A percentile compares a stretch with the other conserved stretches of the same genome.
phyloP scores from a whole-genome alignment of 2,329 filamentous ascomycete genomes.

The Penicillium capsulatum region DNA sequence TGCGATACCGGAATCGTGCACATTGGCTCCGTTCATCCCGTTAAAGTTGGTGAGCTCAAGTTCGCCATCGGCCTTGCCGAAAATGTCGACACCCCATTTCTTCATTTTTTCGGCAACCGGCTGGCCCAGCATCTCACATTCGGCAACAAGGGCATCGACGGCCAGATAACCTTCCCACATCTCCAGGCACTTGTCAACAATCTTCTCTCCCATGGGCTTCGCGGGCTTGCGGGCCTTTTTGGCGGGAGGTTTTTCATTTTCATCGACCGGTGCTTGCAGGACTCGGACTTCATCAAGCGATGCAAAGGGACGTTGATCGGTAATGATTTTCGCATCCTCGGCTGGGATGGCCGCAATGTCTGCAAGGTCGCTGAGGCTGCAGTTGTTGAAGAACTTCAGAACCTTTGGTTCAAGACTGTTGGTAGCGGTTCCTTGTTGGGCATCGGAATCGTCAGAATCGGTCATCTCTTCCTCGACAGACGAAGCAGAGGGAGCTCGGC shows the following conservation, averaged over 20 bases:
- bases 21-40: conserved; percentile 45
- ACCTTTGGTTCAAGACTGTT: conserved; percentile 54
- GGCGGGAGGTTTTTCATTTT: conserved; percentile 43
- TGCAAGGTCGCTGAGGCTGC: conserved; percentile 67
- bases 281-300: conserved; percentile 61
- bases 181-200: conserved; percentile 63
- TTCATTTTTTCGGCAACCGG: conserved; percentile 62
- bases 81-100: conserved; percentile 64
- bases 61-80: conserved; percentile 58
- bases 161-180: conserved; percentile 78
- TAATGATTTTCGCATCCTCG: conserved; percentile 63
- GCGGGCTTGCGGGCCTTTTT: conserved; percentile 49
- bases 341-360: conserved; percentile 75
- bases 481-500: conserved; percentile 30
- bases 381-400: conserved; percentile 78
- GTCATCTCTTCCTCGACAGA: conserved; percentile 35
- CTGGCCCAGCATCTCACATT: conserved; percentile 69
- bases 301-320: conserved; percentile 70
- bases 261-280: conserved; percentile 52
- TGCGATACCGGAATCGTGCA: conserved; percentile 64
- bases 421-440: conserved; percentile 36
- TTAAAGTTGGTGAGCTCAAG: conserved; percentile 58
- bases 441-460: conserved; percentile 47
- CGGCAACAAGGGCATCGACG: conserved; percentile 73
- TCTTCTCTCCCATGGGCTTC: conserved; percentile 60